Percentiles rank a stretch among this genome's conserved stretches.
Evolutionary conservation across 805 yeast genomes (phyloP).

Genomic region (fission yeast (Schizosaccharomyces pombe)): DNA sequence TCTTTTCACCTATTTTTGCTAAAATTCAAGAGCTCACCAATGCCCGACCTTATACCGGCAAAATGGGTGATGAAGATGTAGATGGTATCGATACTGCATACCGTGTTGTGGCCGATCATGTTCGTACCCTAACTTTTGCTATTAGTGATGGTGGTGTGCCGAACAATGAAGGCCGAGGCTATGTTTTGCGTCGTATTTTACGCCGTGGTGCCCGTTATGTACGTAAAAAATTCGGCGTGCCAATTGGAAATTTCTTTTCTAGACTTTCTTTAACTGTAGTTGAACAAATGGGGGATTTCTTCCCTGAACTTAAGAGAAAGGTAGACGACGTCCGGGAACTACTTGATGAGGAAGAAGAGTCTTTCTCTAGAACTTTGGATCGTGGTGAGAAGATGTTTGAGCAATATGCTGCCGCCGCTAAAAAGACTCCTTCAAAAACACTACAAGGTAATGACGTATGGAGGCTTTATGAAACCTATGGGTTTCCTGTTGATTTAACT

Average conservation of each 20-base stretch:
- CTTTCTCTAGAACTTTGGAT: conserved; percentile 85
- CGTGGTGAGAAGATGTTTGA: conserved; percentile 94
- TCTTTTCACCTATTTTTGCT: conserved; percentile 67
- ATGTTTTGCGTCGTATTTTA: conserved; percentile 84
- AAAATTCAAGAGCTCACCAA: conserved; percentile 84
- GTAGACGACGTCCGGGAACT: conserved; percentile 64
- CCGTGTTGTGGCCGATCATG: conserved; percentile 95
- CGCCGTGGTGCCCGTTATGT: conserved; percentile 96
- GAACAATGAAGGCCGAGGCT: conserved; percentile 96
- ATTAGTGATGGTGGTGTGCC: conserved; percentile 98
- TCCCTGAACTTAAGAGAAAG: conserved; percentile 72
- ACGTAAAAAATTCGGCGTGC: conserved; percentile 85
- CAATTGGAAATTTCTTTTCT: conserved; percentile 83
- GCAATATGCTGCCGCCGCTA: conserved; percentile 70
- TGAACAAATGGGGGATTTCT: conserved; percentile 60
- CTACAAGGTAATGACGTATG: conserved; percentile 88
- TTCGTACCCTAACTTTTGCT: conserved; percentile 87
- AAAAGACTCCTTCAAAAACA: conserved; percentile 35
- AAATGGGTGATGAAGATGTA: conserved; percentile 64
- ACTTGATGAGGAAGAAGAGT: conserved; percentile 83
- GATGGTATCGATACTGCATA: conserved; percentile 97
- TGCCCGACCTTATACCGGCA: conserved; percentile 74
- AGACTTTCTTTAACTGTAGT: conserved; percentile 80
- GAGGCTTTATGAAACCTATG: conserved; percentile 95
- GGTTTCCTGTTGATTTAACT: conserved; percentile 96